Evolutionary conservation across 2,329 filamentous ascomycete species (phyloP).

Genomic region (Colletotrichum theobromicola): DNA sequence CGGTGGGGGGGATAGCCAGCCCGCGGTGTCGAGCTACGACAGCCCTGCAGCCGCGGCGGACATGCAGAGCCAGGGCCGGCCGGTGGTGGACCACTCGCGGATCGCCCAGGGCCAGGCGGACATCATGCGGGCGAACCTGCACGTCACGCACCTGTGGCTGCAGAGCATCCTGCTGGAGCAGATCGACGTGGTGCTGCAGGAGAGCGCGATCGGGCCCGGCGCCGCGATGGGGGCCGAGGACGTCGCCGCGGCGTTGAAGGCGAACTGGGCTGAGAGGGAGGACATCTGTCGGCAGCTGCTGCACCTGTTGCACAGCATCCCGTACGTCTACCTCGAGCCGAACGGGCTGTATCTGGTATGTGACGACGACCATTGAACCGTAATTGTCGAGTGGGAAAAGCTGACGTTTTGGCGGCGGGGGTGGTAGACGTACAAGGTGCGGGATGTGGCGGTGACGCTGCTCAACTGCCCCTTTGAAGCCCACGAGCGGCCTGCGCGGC

Average conservation of each 20-base stretch:
- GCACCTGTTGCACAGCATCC: conserved; percentile 37
- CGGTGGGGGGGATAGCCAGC: neutral
- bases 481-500: conserved; percentile 26
- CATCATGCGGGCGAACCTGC: conserved; percentile 37
- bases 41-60: neutral
- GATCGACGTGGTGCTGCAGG: conserved; percentile 30
- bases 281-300: conserved; percentile 40
- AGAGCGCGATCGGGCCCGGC: conserved; percentile 1
- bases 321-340: conserved; percentile 33
- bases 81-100: neutral
- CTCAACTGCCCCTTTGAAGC: conserved; percentile 36
- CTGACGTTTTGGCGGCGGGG: neutral
- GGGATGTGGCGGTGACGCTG: conserved; percentile 37
- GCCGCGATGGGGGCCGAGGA: neutral
- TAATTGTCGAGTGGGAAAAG: too few relatives aligned
- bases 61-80: neutral
- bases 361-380: too few relatives aligned
- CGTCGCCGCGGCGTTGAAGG: conserved; percentile 3
- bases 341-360: conserved; percentile 38
- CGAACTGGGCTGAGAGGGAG: conserved; percentile 37
- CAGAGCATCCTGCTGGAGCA: conserved; percentile 39
- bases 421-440: conserved; percentile 34
- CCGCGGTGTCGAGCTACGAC: neutral
- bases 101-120: conserved; percentile 23
- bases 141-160: conserved; percentile 42